Conservation (phyloP, 306 rosid species). For the apple (Malus domestica) region ASM211411v1 NC_041794.1:29228001-29228500, state of each 20-base stretch:
- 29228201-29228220: background rate
- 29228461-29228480: background rate
- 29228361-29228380: slow-evolving; percentile 54
- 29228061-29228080: background rate
- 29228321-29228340: slow-evolving; percentile 54
- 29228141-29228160: background rate
- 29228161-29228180: background rate
- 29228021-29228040: background rate
- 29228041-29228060: background rate
- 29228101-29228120: background rate
- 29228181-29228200: background rate
- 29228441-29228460: background rate
- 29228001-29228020: background rate
- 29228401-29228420: slow-evolving; percentile 45
- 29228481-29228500: too few species aligned
- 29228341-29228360: slow-evolving; percentile 55
- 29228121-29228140: background rate
- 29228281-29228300: too few species aligned
- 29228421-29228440: background rate
- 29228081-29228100: background rate
- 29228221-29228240: background rate
- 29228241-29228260: too few species aligned
- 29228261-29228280: too few species aligned
- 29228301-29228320: slow-evolving; percentile 48
- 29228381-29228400: slow-evolving; percentile 50